Conservation (phyloP, 768 basidiomycete species). For the Hericium coralloides region DNA sequence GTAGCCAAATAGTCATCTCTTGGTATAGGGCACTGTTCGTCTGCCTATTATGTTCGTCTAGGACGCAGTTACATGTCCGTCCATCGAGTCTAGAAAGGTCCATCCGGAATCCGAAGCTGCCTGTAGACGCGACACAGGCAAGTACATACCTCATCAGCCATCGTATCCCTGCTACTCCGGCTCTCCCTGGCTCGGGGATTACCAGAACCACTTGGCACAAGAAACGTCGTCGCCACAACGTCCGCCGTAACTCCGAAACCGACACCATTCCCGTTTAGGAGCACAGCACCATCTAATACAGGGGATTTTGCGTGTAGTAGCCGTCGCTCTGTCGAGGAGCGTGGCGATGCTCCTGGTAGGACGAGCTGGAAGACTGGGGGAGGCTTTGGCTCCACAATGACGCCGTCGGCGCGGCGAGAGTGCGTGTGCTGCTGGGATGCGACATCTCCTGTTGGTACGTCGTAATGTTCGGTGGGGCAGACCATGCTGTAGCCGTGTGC, state of each 20-base stretch:
- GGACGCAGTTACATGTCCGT: not conserved
- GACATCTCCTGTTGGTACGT: too few species aligned
- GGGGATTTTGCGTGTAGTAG: not conserved
- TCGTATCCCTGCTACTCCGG: too few species aligned
- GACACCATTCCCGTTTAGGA: too few species aligned
- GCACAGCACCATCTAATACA: not conserved
- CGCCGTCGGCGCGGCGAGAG: not conserved
- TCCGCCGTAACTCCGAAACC: not conserved
- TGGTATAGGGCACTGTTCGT: not conserved
- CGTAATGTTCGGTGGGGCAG: too few species aligned
- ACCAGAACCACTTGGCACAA: too few species aligned
- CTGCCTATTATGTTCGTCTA: not conserved
- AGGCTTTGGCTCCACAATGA: not conserved
- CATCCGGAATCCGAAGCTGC: too few species aligned
- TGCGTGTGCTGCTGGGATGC: not conserved
- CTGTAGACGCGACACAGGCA: too few species aligned
- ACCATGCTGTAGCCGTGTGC: too few species aligned
- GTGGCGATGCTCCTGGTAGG: not conserved
- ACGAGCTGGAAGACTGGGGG: not conserved
- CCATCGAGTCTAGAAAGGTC: too few species aligned
- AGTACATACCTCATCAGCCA: too few species aligned
- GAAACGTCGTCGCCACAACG: too few species aligned
- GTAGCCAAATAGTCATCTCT: not conserved
- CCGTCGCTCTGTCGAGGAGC: not conserved
- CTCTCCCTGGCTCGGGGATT: too few species aligned